Conservation (phyloP, 768 basidiomycete genomes). For the Rhizopogon vulgaris region DNA sequence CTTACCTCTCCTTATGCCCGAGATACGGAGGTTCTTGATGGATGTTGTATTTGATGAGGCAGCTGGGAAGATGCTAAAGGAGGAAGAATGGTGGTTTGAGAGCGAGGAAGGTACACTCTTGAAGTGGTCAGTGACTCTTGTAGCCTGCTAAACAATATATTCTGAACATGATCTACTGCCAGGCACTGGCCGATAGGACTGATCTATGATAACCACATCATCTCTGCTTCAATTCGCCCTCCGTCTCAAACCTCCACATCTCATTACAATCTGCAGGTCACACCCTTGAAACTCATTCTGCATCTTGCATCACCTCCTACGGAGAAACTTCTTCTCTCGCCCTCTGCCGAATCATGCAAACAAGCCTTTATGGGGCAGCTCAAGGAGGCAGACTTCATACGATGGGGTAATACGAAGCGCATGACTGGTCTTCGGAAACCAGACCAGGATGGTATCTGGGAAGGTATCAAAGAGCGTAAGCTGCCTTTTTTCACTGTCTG, state of each 20-base stretch:
- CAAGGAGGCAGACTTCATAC: conserved; percentile 94
- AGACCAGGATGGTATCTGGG: conserved; percentile 97
- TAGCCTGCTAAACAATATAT: not conserved
- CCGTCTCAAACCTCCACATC: conserved; percentile 32
- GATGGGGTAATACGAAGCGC: conserved; percentile 94
- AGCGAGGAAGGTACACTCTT: conserved; percentile 74
- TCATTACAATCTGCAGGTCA: conserved; percentile 30
- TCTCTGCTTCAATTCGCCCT: conserved; percentile 50
- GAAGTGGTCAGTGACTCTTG: conserved; percentile 67
- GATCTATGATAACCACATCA: conserved; percentile 81
- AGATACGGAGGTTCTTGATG: conserved; percentile 82
- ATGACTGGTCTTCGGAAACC: conserved; percentile 86
- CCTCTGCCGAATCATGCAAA: conserved; percentile 82
- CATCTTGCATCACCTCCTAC: conserved; percentile 85
- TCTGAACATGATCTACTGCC: conserved; percentile 1
- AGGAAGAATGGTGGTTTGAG: conserved; percentile 98
- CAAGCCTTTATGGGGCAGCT: conserved; percentile 92
- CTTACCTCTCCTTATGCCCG: conserved; percentile 84
- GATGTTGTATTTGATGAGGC: conserved; percentile 91
- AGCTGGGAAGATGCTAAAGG: conserved; percentile 66
- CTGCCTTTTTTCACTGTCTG: conserved; percentile 9
- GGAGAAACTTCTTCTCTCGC: conserved; percentile 78
- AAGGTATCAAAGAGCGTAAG: conserved; percentile 92
- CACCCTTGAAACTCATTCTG: conserved; percentile 73
- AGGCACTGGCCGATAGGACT: conserved; percentile 99